Evolutionary conservation across 2,329 filamentous ascomycete genomes (phyloP).

Genomic region (Claviceps purpurea): DNA sequence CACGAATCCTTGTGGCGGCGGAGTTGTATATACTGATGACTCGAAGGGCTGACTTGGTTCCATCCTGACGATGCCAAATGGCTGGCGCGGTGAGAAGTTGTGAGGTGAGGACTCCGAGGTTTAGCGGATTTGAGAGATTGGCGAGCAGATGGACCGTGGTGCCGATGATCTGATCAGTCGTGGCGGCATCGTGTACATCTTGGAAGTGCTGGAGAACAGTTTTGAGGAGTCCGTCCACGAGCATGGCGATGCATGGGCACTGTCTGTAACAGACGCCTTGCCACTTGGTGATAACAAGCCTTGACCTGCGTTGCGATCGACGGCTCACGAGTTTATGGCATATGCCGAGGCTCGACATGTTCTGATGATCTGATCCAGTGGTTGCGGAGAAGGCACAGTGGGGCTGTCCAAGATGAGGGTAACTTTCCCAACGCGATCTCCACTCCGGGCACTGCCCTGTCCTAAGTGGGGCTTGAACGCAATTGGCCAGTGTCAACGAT

Average conservation of each 20-base stretch:
- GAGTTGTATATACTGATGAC: constrained; percentile 61
- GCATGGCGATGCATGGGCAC: constrained; percentile 31
- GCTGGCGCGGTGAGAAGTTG: constrained; percentile 60
- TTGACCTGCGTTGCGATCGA: no score
- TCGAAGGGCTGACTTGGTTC: constrained; percentile 48
- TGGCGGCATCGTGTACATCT: constrained; percentile 35
- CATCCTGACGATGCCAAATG: constrained; percentile 50
- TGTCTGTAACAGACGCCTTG: neutral
- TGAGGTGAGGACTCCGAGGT: constrained; percentile 58
- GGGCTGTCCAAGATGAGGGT: no score
- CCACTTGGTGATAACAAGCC: no score
- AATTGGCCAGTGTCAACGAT: no score
- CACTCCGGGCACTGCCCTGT: no score
- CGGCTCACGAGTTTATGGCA: no score
- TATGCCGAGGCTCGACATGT: no score
- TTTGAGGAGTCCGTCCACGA: constrained; percentile 52
- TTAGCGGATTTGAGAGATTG: constrained; percentile 60
- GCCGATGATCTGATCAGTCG: constrained; percentile 45
- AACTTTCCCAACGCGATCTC: no score
- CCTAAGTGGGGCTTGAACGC: no score
- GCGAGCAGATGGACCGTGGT: constrained; percentile 56
- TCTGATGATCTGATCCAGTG: no score
- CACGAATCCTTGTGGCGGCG: constrained; percentile 42
- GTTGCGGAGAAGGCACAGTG: no score
- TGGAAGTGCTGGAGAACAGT: constrained; percentile 49